phyloP scores from a whole-genome alignment of 2,329 filamentous ascomycete species.

The Xylaria sp. region DNA sequence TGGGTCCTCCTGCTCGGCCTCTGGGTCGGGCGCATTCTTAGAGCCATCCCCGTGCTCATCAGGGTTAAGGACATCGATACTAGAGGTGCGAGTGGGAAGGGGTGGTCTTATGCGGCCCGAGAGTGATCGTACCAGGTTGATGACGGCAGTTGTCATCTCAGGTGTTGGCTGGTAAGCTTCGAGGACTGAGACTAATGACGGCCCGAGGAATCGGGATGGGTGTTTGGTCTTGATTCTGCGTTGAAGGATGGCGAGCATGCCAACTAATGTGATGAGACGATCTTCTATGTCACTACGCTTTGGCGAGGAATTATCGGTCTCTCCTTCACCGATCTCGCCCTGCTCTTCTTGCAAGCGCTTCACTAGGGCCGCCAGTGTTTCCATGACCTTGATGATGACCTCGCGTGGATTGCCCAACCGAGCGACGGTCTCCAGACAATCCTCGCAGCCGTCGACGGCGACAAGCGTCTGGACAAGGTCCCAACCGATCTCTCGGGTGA shows the following conservation, averaged over 20 bases:
- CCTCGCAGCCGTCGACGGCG: slow-evolving; percentile 72
- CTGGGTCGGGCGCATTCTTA: slow-evolving; percentile 69
- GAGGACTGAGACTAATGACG: slow-evolving; percentile 77
- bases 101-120: slow-evolving; percentile 73
- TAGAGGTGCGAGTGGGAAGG: slow-evolving; percentile 68
- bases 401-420: slow-evolving; percentile 82
- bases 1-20: slow-evolving; percentile 63
- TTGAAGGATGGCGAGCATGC: slow-evolving; percentile 78
- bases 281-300: slow-evolving; percentile 43
- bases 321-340: slow-evolving; percentile 51
- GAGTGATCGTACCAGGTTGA: slow-evolving; percentile 76
- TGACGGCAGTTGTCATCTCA: slow-evolving; percentile 74
- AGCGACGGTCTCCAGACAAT: slow-evolving; percentile 78
- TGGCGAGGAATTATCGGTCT: slow-evolving; percentile 50
- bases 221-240: slow-evolving; percentile 79
- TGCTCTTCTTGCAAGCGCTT: slow-evolving; percentile 56
- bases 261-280: slow-evolving; percentile 75
- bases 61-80: slow-evolving; percentile 63
- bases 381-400: slow-evolving; percentile 82
- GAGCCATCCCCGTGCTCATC: slow-evolving; percentile 64
- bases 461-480: slow-evolving; percentile 82
- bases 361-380: slow-evolving; percentile 71
- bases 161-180: slow-evolving; percentile 71
- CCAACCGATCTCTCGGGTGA: slow-evolving; percentile 84
- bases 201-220: slow-evolving; percentile 81